These are phyloP conservation scores for Heritiera fomes DNA, from an alignment of 345 rosid species.

Conservation along the genomic window DNA sequence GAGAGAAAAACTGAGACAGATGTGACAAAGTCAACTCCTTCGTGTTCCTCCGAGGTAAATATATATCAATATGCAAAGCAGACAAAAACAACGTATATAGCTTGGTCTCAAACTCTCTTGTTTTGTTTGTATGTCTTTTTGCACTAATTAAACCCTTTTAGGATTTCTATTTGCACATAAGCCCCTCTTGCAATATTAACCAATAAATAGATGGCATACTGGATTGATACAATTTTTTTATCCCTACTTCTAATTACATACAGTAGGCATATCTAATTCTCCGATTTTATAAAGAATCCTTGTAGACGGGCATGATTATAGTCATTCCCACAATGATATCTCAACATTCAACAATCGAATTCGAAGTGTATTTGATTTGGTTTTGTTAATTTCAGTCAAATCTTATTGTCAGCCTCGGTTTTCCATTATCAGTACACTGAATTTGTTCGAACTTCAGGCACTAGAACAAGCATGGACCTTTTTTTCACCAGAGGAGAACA, in stretches of 20 bases:
- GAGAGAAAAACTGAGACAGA: neutral
- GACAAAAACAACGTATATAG: neutral
- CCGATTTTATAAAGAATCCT: neutral
- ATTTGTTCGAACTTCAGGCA: slow-evolving; percentile 2
- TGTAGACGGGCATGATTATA: neutral
- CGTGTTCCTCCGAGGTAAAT: neutral
- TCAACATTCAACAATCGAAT: too few relatives aligned
- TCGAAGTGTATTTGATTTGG: too few relatives aligned
- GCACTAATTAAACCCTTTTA: too few relatives aligned
- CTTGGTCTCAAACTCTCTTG: neutral
- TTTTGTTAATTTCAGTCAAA: neutral
- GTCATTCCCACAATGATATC: neutral
- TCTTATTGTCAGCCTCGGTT: neutral
- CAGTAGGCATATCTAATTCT: neutral
- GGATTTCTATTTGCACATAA: too few relatives aligned
- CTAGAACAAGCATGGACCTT: neutral
- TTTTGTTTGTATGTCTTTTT: neutral
- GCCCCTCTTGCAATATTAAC: too few relatives aligned
- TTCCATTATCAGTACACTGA: neutral
- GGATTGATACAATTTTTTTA: too few relatives aligned
- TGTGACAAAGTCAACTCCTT: neutral
- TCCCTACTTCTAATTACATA: too few relatives aligned
- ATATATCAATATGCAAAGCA: neutral
- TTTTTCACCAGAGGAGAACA: neutral
- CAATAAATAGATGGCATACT: neutral